These are phyloP conservation scores for Talaromyces sp. DNA, from an alignment of 2,329 filamentous ascomycete species.

Conservation along the genomic window DNA sequence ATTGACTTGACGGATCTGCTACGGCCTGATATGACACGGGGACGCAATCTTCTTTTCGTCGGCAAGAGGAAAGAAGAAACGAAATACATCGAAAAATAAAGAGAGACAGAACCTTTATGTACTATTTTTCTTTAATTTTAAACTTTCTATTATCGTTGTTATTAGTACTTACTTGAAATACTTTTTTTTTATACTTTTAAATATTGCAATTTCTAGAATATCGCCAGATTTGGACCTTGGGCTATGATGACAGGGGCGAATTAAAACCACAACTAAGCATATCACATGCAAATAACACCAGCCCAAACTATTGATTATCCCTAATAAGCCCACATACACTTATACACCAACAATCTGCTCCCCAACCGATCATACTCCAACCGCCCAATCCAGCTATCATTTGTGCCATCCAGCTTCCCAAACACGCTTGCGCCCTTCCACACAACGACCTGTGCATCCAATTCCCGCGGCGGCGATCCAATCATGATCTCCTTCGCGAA, in stretches of 20 bases:
- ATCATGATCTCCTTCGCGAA: slow-evolving; percentile 66
- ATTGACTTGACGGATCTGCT: slow-evolving; percentile 1
- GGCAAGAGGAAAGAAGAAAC: neutral
- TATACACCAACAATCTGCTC: slow-evolving; percentile 76
- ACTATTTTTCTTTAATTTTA: neutral
- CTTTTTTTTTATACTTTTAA: neutral
- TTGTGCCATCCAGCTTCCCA: slow-evolving; percentile 77
- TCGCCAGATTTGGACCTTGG: neutral
- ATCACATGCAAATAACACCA: neutral
- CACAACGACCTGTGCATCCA: slow-evolving; percentile 93
- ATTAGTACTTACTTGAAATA: slow-evolving; percentile 3
- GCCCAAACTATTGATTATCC: neutral
- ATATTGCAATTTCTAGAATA: neutral
- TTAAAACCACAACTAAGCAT: neutral
- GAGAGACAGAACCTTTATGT: slow-evolving; percentile 4
- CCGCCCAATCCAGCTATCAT: slow-evolving; percentile 90
- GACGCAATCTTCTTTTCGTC: neutral
- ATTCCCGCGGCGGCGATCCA: slow-evolving; percentile 73
- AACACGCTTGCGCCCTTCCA: slow-evolving; percentile 99
- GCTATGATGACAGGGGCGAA: neutral
- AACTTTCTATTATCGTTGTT: slow-evolving; percentile 3
- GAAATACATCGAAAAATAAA: neutral
- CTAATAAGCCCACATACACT: slow-evolving; percentile 63
- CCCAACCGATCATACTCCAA: slow-evolving; percentile 87
- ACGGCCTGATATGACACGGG: slow-evolving; percentile 4